Evolutionary conservation across 2,329 filamentous ascomycete genomes (phyloP).

Genomic region (Xylaria sp.): DNA sequence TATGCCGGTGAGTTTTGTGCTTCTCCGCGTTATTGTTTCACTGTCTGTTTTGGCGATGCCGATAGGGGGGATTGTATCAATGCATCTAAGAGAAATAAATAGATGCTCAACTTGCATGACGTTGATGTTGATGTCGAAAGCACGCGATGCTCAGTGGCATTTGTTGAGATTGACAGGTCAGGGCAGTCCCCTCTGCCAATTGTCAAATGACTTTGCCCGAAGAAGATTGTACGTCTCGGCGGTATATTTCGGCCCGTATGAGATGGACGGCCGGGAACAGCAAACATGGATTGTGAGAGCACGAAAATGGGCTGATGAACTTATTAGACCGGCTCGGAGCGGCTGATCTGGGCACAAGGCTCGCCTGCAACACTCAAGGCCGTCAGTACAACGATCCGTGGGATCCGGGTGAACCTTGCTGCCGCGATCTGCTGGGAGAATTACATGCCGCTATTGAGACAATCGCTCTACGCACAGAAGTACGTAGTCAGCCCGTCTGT

Average conservation of each 20-base stretch:
- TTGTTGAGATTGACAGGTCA: not conserved
- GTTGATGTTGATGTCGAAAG: not conserved
- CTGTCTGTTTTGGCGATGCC: not conserved
- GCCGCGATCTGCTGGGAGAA: slow-evolving; percentile 97
- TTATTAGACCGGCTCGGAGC: slow-evolving; percentile 62
- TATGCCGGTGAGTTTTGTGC: slow-evolving; percentile 75
- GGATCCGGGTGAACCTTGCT: slow-evolving; percentile 81
- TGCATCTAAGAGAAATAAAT: not conserved
- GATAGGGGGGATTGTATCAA: not conserved
- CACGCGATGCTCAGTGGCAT: not conserved
- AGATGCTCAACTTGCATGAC: not conserved
- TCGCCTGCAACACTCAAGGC: slow-evolving; percentile 81
- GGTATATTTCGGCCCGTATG: not conserved
- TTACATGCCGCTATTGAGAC: slow-evolving; percentile 90
- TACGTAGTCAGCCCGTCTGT: slow-evolving; percentile 7
- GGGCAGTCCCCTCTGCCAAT: not conserved
- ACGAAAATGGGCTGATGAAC: slow-evolving; percentile 20
- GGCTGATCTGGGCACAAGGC: slow-evolving; percentile 90
- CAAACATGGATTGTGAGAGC: not conserved
- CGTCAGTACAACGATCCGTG: slow-evolving; percentile 80
- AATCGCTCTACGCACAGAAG: slow-evolving; percentile 87
- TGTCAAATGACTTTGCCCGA: not conserved
- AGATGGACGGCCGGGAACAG: not conserved
- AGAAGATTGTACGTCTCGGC: no score
- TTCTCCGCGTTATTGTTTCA: not conserved